phyloP scores from a whole-genome alignment of 2,329 filamentous ascomycete genomes.

The Fusarium sp. region DNA sequence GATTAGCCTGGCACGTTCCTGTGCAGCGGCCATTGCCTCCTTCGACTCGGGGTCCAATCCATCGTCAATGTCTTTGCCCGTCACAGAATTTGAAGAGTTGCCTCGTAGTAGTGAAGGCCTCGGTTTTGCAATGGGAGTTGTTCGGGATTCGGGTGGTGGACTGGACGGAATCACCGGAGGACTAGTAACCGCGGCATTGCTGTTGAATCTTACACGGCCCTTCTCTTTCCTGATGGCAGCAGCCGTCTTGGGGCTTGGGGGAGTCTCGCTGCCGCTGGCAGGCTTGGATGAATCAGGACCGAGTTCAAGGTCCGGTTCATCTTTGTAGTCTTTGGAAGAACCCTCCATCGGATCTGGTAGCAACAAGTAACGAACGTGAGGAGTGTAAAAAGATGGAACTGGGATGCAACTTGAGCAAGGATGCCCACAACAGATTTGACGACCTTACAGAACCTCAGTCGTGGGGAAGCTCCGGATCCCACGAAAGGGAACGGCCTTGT shows the following conservation, averaged over 20 bases:
- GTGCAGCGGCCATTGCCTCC: conserved; percentile 50
- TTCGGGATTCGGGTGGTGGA: conserved; percentile 27
- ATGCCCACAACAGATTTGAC: conserved; percentile 18
- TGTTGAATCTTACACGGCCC: conserved; percentile 59
- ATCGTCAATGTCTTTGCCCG: conserved; percentile 41
- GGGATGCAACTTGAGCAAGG: conserved; percentile 20
- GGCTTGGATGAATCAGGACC: conserved; percentile 21
- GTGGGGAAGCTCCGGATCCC: conserved; percentile 18
- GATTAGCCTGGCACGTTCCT: conserved; percentile 53
- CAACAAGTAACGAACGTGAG: conserved; percentile 24
- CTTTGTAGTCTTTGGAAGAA: conserved; percentile 29
- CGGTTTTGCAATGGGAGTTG: conserved; percentile 40
- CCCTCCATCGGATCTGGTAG: conserved; percentile 32
- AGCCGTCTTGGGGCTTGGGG: conserved; percentile 23
- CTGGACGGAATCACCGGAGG: conserved; percentile 35
- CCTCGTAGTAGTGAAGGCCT: conserved; percentile 55
- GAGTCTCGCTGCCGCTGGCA: conserved; percentile 8
- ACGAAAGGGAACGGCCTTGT: conserved; percentile 17
- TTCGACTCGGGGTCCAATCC: conserved; percentile 47
- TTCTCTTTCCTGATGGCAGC: conserved; percentile 52
- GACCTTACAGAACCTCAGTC: conserved; percentile 5
- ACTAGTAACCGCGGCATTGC: conserved; percentile 50
- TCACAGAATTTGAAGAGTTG: conserved; percentile 52
- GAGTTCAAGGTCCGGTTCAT: conserved; percentile 38
- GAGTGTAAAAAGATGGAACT: conserved; percentile 24